Conservation (phyloP, 2,329 filamentous ascomycete genomes). For the Periconia macrospinosa region DNA sequence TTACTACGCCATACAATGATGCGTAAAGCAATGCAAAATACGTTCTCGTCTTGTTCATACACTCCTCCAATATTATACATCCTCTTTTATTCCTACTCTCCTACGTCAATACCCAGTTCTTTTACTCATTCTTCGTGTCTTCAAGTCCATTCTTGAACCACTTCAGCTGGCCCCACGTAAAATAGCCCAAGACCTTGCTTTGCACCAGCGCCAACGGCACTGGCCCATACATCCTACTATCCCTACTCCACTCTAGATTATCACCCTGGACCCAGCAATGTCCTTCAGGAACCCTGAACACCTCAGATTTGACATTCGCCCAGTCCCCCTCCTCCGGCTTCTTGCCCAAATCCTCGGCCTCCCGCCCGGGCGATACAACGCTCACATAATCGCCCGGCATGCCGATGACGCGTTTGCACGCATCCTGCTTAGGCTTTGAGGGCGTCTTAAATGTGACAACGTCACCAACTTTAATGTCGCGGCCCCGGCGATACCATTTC, state of each 20-base stretch:
- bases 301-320: slow-evolving; percentile 41
- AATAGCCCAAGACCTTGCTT: slow-evolving; percentile 70
- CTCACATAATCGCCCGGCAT: slow-evolving; percentile 70
- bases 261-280: slow-evolving; percentile 93
- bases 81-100: neutral
- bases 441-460: slow-evolving; percentile 80
- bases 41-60: neutral
- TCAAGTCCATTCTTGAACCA: slow-evolving; percentile 19
- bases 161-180: slow-evolving; percentile 25
- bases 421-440: slow-evolving; percentile 54
- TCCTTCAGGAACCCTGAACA: slow-evolving; percentile 82
- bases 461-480: slow-evolving; percentile 74
- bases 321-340: slow-evolving; percentile 26
- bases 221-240: slow-evolving; percentile 85
- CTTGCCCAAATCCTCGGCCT: slow-evolving; percentile 26
- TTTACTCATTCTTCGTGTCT: neutral
- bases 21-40: neutral
- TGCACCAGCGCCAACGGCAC: slow-evolving; percentile 81
- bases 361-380: slow-evolving; percentile 60
- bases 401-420: slow-evolving; percentile 73
- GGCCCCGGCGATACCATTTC: slow-evolving; percentile 53
- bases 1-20: neutral
- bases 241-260: slow-evolving; percentile 79
- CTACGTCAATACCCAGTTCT: neutral
- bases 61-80: neutral